Conservation (phyloP, 257 asterid species). For the Verbena officinalis region DNA sequence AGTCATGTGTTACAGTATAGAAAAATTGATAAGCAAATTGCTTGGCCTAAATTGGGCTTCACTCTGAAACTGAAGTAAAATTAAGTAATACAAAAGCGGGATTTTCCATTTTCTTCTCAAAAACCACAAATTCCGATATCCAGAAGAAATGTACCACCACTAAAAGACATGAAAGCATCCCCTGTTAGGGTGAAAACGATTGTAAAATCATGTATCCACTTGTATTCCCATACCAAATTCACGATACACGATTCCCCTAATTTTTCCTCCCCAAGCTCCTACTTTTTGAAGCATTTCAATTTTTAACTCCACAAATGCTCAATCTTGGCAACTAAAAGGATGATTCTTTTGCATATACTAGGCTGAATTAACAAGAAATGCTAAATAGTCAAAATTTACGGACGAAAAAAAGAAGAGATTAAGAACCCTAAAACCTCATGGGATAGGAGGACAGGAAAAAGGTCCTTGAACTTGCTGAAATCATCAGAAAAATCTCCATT, state of each 20-base stretch:
- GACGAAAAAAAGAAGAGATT: not conserved
- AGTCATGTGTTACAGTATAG: slow-evolving; percentile 6
- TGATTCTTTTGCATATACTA: not conserved
- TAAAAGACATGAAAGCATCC: slow-evolving; percentile 2
- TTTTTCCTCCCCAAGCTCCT: not conserved
- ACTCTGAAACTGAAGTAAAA: not conserved
- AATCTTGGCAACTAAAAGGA: not conserved
- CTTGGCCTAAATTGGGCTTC: slow-evolving; percentile 6
- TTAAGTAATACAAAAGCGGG: not conserved
- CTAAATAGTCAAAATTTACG: not conserved
- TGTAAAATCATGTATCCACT: not conserved
- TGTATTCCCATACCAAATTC: not conserved
- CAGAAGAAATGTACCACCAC: not conserved
- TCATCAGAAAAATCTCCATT: slow-evolving; percentile 14
- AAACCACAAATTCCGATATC: not conserved
- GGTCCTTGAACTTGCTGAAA: slow-evolving; percentile 25
- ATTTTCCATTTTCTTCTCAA: slow-evolving; percentile 1
- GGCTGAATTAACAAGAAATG: slow-evolving; percentile 5
- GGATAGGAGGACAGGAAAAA: slow-evolving; percentile 24
- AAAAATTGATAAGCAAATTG: slow-evolving; percentile 9
- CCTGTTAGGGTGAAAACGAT: not conserved
- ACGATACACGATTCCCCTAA: not conserved
- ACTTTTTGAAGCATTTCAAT: not conserved
- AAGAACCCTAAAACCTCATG: slow-evolving; percentile 35
- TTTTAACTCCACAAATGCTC: not conserved